phyloP scores from a whole-genome alignment of 83 land plant species.

The Thuja plicata region DNA sequence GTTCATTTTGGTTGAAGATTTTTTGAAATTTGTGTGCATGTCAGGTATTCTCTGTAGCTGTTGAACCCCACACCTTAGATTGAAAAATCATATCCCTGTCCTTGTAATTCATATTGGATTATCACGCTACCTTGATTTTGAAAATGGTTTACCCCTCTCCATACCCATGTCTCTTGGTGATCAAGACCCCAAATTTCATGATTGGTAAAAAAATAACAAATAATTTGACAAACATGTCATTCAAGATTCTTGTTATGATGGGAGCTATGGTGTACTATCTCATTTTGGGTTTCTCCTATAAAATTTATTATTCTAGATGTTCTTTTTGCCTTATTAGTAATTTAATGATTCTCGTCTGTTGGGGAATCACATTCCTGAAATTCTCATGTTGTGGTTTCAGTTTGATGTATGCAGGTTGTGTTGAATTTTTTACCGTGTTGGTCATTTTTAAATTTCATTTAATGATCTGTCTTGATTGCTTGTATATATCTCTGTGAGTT shows the following conservation, averaged over 20 bases:
- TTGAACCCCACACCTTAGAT: neutral
- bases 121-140: neutral
- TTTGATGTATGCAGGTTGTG: neutral
- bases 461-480: neutral
- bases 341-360: neutral
- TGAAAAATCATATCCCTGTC: neutral
- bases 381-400: neutral
- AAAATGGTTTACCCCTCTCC: neutral
- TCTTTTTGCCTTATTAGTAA: neutral
- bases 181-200: neutral
- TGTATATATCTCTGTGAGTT: neutral
- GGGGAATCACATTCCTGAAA: neutral
- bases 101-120: neutral
- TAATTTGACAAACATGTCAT: neutral
- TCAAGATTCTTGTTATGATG: neutral
- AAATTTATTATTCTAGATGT: neutral
- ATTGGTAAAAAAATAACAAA: neutral
- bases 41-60: neutral
- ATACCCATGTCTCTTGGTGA: neutral
- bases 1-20: neutral
- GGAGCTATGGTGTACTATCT: neutral
- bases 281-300: neutral
- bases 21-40: neutral
- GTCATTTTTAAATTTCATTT: neutral
- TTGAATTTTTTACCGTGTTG: neutral